Evolutionary conservation across 257 asterid genomes (phyloP).

Genomic region (Fraxinus americana): DNA sequence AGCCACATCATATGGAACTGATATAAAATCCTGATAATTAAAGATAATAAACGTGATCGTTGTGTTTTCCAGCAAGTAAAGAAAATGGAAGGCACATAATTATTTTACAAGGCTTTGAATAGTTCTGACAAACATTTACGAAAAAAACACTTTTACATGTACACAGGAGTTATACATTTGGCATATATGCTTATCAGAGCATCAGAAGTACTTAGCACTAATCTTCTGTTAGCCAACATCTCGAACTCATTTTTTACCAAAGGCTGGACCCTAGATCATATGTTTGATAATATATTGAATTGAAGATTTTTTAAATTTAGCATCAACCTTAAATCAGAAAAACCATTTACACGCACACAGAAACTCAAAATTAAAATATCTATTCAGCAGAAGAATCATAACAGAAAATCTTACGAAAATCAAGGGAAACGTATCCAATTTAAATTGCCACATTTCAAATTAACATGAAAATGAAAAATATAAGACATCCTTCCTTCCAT

Average conservation of each 20-base stretch:
- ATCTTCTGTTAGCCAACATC: neutral
- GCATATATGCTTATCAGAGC: neutral
- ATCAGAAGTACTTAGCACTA: neutral
- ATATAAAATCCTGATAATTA: neutral
- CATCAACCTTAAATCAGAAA: neutral
- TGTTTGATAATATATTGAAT: neutral
- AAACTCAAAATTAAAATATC: neutral
- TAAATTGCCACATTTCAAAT: neutral
- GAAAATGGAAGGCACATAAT: neutral
- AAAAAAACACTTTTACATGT: constrained; percentile 1
- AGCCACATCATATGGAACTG: constrained; percentile 3
- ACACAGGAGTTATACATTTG: neutral
- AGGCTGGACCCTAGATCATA: constrained; percentile 2
- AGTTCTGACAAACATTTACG: neutral
- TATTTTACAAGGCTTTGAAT: constrained; percentile 11
- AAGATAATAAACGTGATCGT: constrained; percentile 16
- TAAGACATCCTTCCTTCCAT: neutral
- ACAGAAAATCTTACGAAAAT: neutral
- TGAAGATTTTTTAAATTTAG: neutral
- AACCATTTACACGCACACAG: neutral
- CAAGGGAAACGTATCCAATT: neutral
- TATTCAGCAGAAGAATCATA: too few relatives aligned
- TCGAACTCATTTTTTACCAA: neutral
- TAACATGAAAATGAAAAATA: neutral
- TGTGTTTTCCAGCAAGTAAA: constrained; percentile 16